Base-by-base conservation (phyloP, 495 filamentous ascomycete species). In the Neurospora sp. region DNA sequence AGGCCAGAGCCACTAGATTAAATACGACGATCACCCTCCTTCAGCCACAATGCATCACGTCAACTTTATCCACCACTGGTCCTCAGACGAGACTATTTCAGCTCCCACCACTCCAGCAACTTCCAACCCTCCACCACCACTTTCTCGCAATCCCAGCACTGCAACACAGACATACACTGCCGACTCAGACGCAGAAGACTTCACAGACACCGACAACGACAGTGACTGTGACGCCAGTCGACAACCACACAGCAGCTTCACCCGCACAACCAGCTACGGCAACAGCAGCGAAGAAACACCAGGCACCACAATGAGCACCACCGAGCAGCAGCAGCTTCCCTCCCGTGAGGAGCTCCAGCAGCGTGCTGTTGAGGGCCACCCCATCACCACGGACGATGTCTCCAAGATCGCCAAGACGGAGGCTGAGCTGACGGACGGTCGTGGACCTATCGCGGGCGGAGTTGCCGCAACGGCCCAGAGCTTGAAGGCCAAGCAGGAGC, bases 401-500 rank as follows among this genome's bases (percentile, higher is more conserved):
- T 76, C 76, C 4, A 48, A 62, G 71, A 74, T 81, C 59, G 76
- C 78, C 62, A 39, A 37, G 27, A 72, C 72, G 11, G 77, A 81
- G 73, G 71, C 76, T 31, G 79, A 78, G 71, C 72, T 79, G 44
- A 81, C 76, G 46, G 54, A 66, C 54, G 74, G 74, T 10, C 72
- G 73, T 27, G 80, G 75, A 1, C 77, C 76, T 23, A 76, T 80
- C 69, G 76, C 76, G 41, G 76, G 78, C 12, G 79, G 80, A 2
- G 44, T 74, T 9, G 79, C 80, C 3, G 76, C 80, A 2, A 73
- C 69, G 14, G 78, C 79, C 10, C 79, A 81, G 75, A 75, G 76
- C 74, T 46, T 81, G 69, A 77, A 79, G 71, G 80, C 80, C 73
- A 71, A 71, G 31, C 79, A 81, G 73, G 72, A 77, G 71, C 78